Conservation (phyloP, 768 basidiomycete genomes). For the Mrakia gelida region DNA sequence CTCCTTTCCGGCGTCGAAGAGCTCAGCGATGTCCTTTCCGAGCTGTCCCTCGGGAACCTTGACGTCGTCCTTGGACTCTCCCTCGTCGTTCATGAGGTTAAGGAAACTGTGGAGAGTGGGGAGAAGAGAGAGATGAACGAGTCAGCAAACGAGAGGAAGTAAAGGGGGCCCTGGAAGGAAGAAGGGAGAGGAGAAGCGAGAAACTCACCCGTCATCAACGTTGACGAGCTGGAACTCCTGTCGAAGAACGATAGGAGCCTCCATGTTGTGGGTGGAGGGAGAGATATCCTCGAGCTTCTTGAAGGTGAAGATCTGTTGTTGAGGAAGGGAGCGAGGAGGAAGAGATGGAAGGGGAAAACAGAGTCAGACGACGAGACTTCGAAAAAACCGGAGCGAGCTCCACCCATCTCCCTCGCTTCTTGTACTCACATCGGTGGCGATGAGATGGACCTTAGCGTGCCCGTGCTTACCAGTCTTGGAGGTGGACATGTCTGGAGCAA, state of each 20-base stretch:
- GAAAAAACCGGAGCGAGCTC: background rate
- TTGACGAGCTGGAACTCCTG: conserved; percentile 89
- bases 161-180: too few species aligned
- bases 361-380: background rate
- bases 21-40: conserved; percentile 63
- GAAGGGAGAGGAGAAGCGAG: background rate
- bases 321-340: background rate
- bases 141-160: too few species aligned
- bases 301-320: conserved; percentile 84
- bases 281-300: conserved; percentile 78
- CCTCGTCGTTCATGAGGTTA: conserved; percentile 83
- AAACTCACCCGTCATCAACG: conserved; percentile 64
- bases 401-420: background rate
- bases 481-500: conserved; percentile 78
- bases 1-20: conserved; percentile 64
- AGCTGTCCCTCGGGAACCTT: conserved; percentile 80
- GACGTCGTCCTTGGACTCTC: conserved; percentile 85
- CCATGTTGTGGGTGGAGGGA: conserved; percentile 97
- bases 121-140: too few species aligned
- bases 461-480: conserved; percentile 99
- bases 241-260: conserved; percentile 64
- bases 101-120: conserved; percentile 62
- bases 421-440: conserved; percentile 84
- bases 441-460: conserved; percentile 97
- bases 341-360: conserved; percentile 16